Evolutionary conservation across 345 rosid genomes (phyloP), one percentile per base, ranked within the genome.

Genomic region (Salix brachista): DNA sequence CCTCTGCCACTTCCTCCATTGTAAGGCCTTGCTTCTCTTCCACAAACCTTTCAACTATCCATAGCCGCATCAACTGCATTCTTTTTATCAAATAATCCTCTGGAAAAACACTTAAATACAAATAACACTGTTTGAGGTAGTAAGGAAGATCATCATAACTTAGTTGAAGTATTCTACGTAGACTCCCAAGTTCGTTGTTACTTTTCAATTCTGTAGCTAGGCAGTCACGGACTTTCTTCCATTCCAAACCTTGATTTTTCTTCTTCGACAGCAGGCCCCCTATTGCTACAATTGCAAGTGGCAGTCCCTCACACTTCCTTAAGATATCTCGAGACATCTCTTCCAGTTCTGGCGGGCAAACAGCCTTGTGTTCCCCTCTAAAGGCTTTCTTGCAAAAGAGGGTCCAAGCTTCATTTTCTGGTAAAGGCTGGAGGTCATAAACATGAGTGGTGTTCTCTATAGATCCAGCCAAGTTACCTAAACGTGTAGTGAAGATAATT

Each of bases 341-440:
- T 41, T 64, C 69, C 77, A 64, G 34, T 23, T 62, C 77, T 17
- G 6, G 56, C 32, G 78, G 60, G 28, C 65, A 75, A 21, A 42
- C 71, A 34, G 56, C 68, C 8, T n/a, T n/a, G 9, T 44, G n/a
- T 62, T 74, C 69, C 69, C 69, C 36, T 41, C 50, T 46, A 8
- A 75, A 75, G 41, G 71, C 71, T 67, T 67, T 75, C 78, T 5
- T 75, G 16, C 71, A 66, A 34, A 75, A 75, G 13, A 75, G 50
- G n/a, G 39, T 23, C 78, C 72, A 75, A 1, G 71, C 61, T 28
- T 46, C 71, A 21, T n/a, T 32, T 1, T 41, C 69, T 42, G 78
- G 46, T 34, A 75, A 48, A 11, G 78, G 36, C 8, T 65, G 39
- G 46, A 65, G 71, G 12, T 46, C 30, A n/a, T 75, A 75, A n/a